phyloP scores from a whole-genome alignment of 306 rosid species.

The Cercis canadensis region DNA sequence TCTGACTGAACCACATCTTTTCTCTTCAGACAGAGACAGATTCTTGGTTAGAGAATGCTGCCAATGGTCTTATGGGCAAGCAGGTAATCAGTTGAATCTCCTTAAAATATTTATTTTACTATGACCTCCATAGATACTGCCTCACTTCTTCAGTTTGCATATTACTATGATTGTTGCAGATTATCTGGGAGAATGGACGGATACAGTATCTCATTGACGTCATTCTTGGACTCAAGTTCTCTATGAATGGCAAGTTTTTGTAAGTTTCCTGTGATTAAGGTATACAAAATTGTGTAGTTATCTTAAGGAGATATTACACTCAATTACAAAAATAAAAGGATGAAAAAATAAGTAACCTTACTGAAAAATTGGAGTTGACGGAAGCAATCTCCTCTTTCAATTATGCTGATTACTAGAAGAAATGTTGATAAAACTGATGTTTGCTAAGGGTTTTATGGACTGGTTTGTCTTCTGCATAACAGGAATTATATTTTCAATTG shows the following conservation, averaged over 20 bases:
- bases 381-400: too few relatives aligned
- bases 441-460: too few relatives aligned
- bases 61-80: conserved; percentile 89
- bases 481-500: too few relatives aligned
- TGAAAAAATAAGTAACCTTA: too few relatives aligned
- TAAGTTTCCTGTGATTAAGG: conserved; percentile 48
- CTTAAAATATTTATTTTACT: background rate
- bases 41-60: conserved; percentile 97
- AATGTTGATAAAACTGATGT: too few relatives aligned
- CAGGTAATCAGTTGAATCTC: conserved; percentile 55
- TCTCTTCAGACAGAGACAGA: conserved; percentile 77
- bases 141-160: conserved; percentile 5
- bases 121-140: background rate
- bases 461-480: too few relatives aligned
- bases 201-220: conserved; percentile 74
- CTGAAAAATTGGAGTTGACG: too few relatives aligned
- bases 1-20: conserved; percentile 12
- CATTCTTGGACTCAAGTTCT: conserved; percentile 78
- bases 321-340: too few relatives aligned
- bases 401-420: too few relatives aligned
- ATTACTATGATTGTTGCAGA: conserved; percentile 49
- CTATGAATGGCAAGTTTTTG: conserved; percentile 69
- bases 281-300: too few relatives aligned
- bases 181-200: conserved; percentile 67
- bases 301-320: background rate